Evolutionary conservation across 768 basidiomycete genomes (phyloP).

Genomic region (Pholiota molesta): DNA sequence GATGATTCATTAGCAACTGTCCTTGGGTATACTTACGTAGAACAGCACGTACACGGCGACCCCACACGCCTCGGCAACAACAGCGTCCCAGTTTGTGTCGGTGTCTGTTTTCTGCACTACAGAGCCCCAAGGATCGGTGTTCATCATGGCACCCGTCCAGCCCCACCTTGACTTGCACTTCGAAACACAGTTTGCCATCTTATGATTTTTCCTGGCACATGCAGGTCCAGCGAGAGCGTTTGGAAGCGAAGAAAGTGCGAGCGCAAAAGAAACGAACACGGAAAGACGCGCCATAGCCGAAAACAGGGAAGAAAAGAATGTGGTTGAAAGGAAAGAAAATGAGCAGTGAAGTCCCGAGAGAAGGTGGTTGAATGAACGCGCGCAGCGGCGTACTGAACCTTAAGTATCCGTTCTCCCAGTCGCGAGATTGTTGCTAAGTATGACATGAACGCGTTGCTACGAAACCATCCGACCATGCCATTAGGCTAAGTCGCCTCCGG

Average conservation of each 20-base stretch:
- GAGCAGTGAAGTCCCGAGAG: not conserved
- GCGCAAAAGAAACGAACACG: slow-evolving; percentile 34
- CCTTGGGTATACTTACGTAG: slow-evolving; percentile 3
- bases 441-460: slow-evolving; percentile 22
- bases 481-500: not conserved
- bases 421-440: slow-evolving; percentile 3
- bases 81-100: slow-evolving; percentile 33
- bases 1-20: slow-evolving; percentile 7
- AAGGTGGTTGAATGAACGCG: not conserved
- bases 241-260: slow-evolving; percentile 39
- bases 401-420: not conserved
- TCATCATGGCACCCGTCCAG: slow-evolving; percentile 51
- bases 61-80: slow-evolving; percentile 49
- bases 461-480: slow-evolving; percentile 19
- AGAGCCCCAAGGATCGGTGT: slow-evolving; percentile 58
- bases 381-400: not conserved
- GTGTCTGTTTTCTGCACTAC: slow-evolving; percentile 43
- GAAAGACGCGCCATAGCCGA: slow-evolving; percentile 40
- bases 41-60: slow-evolving; percentile 17
- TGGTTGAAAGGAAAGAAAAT: slow-evolving; percentile 25
- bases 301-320: slow-evolving; percentile 27
- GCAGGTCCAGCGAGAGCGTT: slow-evolving; percentile 48
- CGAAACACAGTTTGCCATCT: slow-evolving; percentile 38
- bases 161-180: slow-evolving; percentile 48
- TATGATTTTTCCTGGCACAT: slow-evolving; percentile 41